Percentiles rank a stretch among this genome's conserved stretches.
These are phyloP conservation scores for Dillenia turbinata DNA, from an alignment of 164 flowering plant genomes.

Conservation along the genomic window DNA sequence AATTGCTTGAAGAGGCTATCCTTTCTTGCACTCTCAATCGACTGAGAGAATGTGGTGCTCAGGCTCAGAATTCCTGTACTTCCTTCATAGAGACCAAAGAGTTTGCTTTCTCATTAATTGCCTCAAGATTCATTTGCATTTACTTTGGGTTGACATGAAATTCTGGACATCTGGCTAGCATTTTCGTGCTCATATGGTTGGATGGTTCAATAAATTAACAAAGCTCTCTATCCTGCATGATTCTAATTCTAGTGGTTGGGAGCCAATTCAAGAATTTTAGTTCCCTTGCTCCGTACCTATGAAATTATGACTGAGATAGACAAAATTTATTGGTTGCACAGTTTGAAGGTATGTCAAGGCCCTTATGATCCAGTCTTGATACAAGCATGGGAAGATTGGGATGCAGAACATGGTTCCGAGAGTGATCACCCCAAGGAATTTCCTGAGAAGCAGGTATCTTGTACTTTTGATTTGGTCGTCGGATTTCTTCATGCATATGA, in stretches of 20 bases:
- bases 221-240: too few species aligned
- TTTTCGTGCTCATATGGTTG: too few species aligned
- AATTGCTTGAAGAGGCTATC: conserved; percentile 87
- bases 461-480: background rate
- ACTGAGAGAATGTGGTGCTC: conserved; percentile 43
- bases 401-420: conserved; percentile 71
- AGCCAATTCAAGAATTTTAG: too few species aligned
- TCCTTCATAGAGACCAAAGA: conserved; percentile 72
- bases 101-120: conserved; percentile 40
- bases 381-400: conserved; percentile 93
- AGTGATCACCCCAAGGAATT: conserved; percentile 83
- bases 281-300: too few species aligned
- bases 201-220: too few species aligned
- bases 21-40: conserved; percentile 70
- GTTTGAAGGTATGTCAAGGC: conserved; percentile 82
- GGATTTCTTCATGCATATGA: too few species aligned
- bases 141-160: too few species aligned
- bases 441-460: conserved; percentile 70
- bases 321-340: conserved; percentile 16
- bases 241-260: too few species aligned
- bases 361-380: conserved; percentile 62
- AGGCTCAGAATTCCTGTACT: conserved; percentile 46
- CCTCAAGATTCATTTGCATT: background rate
- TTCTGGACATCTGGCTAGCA: too few species aligned
- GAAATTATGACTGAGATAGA: too few species aligned